A percentile compares a stretch with the other conserved stretches of the same genome.
Conservation (phyloP, 768 basidiomycete genomes). For the Tricholoma matsutake region DNA sequence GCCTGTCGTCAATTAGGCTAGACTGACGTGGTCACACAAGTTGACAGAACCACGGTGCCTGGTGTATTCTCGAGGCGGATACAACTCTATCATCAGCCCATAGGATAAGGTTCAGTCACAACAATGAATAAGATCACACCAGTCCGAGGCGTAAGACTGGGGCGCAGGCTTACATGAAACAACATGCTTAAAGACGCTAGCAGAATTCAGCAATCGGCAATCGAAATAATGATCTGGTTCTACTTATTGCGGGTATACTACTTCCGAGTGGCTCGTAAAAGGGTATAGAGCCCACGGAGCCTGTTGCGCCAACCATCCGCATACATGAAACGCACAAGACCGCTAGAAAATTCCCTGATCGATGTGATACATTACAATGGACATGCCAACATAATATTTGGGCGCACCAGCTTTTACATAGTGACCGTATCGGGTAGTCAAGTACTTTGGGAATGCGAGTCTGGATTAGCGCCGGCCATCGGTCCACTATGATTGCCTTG, state of each 20-base stretch:
- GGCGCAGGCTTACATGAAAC: too few relatives aligned
- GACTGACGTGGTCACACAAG: too few relatives aligned
- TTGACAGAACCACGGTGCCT: too few relatives aligned
- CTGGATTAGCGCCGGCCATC: conserved; percentile 79
- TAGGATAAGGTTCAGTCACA: too few relatives aligned
- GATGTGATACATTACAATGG: neutral
- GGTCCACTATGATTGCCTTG: conserved; percentile 85
- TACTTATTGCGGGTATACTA: conserved; percentile 4
- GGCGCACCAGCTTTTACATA: conserved; percentile 71
- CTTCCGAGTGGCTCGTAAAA: conserved; percentile 36
- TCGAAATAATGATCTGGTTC: too few relatives aligned
- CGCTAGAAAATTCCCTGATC: conserved; percentile 48
- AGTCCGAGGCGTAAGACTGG: too few relatives aligned
- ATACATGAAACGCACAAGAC: conserved; percentile 50
- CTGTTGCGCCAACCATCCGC: conserved; percentile 50
- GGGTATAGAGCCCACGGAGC: conserved; percentile 39
- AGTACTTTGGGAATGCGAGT: conserved; percentile 84
- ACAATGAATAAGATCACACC: too few relatives aligned
- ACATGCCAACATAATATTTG: conserved; percentile 1
- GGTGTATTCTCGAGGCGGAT: too few relatives aligned
- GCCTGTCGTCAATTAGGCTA: too few relatives aligned
- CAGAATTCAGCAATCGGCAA: too few relatives aligned
- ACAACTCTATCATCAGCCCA: too few relatives aligned
- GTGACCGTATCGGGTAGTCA: conserved; percentile 81
- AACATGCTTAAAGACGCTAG: too few relatives aligned